A percentile compares a stretch with the other conserved stretches of the same genome.
Evolutionary conservation across 768 basidiomycete genomes (phyloP).

Genomic region (Leucosporidium creatinivorum): DNA sequence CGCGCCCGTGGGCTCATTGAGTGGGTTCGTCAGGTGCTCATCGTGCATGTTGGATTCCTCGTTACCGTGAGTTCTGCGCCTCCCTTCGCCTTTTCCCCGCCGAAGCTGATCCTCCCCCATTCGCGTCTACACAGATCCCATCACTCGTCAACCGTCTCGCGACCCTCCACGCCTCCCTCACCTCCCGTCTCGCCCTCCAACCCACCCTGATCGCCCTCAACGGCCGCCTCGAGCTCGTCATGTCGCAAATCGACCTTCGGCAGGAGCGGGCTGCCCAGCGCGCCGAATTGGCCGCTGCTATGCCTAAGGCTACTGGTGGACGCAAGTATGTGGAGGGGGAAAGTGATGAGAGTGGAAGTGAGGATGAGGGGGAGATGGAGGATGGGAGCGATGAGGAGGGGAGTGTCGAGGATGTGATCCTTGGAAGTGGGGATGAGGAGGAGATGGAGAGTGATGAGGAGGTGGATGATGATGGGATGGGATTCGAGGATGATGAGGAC

Average conservation of each 20-base stretch:
- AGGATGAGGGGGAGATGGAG: conserved; percentile 51
- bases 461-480: conserved; percentile 18
- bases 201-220: conserved; percentile 75
- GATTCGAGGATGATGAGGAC: conserved; percentile 42
- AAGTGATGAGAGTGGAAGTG: conserved; percentile 58
- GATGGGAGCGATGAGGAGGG: conserved; percentile 60
- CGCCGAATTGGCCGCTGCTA: conserved; percentile 5
- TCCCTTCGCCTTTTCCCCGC: not conserved
- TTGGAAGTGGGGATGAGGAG: conserved; percentile 46
- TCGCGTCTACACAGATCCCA: conserved; percentile 59
- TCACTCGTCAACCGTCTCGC: conserved; percentile 82
- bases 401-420: conserved; percentile 57
- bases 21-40: conserved; percentile 75
- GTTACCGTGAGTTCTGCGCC: conserved; percentile 67
- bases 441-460: conserved; percentile 39
- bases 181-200: conserved; percentile 69
- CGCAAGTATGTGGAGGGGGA: conserved; percentile 67
- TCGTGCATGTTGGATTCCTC: conserved; percentile 79
- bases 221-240: conserved; percentile 85
- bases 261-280: conserved; percentile 45
- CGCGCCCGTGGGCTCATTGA: conserved; percentile 65
- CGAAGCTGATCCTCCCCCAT: not conserved
- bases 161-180: conserved; percentile 71
- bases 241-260: conserved; percentile 86
- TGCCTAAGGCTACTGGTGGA: conserved; percentile 42